A percentile compares a stretch with the other conserved stretches of the same genome.
Conservation (phyloP, 129 eudicot species). For the Tagetes erecta region DNA sequence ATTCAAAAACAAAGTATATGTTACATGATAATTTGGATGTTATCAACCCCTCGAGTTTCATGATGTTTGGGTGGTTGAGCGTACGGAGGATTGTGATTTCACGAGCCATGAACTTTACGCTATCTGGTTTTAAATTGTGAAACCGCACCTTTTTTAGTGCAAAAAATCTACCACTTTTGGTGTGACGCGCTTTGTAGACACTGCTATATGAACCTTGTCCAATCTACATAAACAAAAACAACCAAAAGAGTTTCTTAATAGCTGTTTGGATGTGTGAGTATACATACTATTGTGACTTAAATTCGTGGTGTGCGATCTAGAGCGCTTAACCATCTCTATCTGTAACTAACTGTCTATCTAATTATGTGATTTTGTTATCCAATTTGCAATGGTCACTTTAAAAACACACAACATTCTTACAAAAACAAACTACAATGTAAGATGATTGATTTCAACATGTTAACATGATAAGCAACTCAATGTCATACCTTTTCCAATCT, state of each 20-base stretch:
- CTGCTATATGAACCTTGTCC: conserved; percentile 89
- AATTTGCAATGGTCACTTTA: neutral
- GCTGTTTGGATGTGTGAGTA: conserved; percentile 9
- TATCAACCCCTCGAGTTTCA: conserved; percentile 81
- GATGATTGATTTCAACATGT: conserved; percentile 4
- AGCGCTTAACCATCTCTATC: neutral
- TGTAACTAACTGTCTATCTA: neutral
- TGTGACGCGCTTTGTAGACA: conserved; percentile 74
- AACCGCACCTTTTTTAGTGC: conserved; percentile 87
- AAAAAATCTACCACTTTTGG: conserved; percentile 55
- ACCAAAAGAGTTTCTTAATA: conserved; percentile 6
- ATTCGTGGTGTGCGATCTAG: neutral
- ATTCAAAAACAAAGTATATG: conserved; percentile 78
- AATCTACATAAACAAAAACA: conserved; percentile 38
- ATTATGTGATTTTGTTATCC: neutral
- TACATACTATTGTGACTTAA: neutral
- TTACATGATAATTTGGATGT: conserved; percentile 63
- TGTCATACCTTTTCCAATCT: conserved; percentile 64
- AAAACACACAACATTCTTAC: neutral
- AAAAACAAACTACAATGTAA: neutral
- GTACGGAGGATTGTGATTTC: conserved; percentile 76
- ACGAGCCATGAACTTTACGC: conserved; percentile 90
- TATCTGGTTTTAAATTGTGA: conserved; percentile 74
- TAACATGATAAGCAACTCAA: neutral
- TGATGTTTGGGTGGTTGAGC: conserved; percentile 78